Evolutionary conservation across 2,329 filamentous ascomycete genomes (phyloP).

Genomic region (Xylaria hypoxylon): DNA sequence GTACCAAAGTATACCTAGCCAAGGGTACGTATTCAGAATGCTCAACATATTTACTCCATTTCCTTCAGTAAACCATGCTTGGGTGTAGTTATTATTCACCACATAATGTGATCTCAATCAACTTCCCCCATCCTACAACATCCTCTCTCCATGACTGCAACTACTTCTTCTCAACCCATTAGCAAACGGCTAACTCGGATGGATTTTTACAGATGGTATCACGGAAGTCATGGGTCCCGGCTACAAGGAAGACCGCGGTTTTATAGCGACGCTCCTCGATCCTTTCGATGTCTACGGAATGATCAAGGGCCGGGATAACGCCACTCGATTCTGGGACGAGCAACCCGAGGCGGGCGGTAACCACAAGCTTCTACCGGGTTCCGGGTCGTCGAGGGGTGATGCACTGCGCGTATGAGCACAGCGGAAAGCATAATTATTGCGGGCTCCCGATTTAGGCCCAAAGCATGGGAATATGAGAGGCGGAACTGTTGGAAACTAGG

Average conservation of each 20-base stretch:
- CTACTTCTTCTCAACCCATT: no score
- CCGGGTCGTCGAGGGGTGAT: background rate
- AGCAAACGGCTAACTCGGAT: conserved; percentile 10
- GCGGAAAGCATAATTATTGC: background rate
- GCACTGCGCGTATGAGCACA: background rate
- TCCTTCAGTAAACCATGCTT: background rate
- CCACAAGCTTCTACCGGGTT: background rate
- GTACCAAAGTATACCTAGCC: conserved; percentile 62
- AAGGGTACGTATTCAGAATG: conserved; percentile 44
- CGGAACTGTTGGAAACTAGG: background rate
- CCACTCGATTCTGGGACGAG: conserved; percentile 55
- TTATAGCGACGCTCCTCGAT: conserved; percentile 57
- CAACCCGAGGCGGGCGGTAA: background rate
- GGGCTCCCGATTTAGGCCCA: background rate
- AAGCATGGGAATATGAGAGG: background rate
- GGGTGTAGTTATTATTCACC: background rate
- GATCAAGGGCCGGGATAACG: conserved; percentile 50
- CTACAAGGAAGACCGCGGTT: conserved; percentile 60
- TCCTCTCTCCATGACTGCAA: background rate
- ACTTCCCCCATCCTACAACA: background rate
- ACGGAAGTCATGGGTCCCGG: conserved; percentile 63
- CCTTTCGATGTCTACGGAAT: conserved; percentile 56
- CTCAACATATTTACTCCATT: background rate
- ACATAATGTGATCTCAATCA: background rate
- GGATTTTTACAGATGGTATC: conserved; percentile 53